Conservation (phyloP, 257 asterid species). For the Solanum sejunctum region DNA sequence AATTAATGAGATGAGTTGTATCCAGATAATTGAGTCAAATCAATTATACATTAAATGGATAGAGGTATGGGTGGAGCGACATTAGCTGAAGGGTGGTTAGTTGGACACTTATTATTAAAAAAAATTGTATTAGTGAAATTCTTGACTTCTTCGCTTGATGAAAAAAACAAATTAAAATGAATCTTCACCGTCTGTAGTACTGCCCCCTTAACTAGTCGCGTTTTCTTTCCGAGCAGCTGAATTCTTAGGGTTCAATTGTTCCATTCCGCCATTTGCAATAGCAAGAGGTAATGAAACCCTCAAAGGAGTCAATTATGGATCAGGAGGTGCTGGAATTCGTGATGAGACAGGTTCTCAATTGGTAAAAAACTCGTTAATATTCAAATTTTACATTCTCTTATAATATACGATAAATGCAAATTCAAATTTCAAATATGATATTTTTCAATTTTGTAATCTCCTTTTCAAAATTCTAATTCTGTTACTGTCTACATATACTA, state of each 20-base stretch:
- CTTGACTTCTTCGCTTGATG: neutral
- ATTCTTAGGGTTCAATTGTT: constrained; percentile 16
- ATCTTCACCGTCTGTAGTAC: neutral
- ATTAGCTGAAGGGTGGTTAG: neutral
- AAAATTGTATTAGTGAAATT: neutral
- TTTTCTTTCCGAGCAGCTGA: constrained; percentile 12
- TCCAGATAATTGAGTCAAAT: neutral
- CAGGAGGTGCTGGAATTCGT: constrained; percentile 39
- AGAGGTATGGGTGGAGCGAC: neutral
- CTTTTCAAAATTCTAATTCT: neutral
- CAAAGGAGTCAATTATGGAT: constrained; percentile 38
- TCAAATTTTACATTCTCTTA: neutral
- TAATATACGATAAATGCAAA: neutral
- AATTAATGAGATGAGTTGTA: neutral
- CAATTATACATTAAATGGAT: neutral
- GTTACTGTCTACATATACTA: neutral
- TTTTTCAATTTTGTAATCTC: neutral
- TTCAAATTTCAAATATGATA: neutral
- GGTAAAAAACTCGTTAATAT: constrained; percentile 8
- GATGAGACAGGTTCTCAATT: constrained; percentile 16
- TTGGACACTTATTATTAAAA: neutral
- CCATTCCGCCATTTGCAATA: constrained; percentile 27
- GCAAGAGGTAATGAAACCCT: constrained; percentile 4
- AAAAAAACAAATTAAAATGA: neutral
- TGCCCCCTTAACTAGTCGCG: neutral